Percentiles rank a stretch among this genome's conserved stretches.
phyloP scores from a whole-genome alignment of 2,329 filamentous ascomycete genomes.

The Beauveria sp. region DNA sequence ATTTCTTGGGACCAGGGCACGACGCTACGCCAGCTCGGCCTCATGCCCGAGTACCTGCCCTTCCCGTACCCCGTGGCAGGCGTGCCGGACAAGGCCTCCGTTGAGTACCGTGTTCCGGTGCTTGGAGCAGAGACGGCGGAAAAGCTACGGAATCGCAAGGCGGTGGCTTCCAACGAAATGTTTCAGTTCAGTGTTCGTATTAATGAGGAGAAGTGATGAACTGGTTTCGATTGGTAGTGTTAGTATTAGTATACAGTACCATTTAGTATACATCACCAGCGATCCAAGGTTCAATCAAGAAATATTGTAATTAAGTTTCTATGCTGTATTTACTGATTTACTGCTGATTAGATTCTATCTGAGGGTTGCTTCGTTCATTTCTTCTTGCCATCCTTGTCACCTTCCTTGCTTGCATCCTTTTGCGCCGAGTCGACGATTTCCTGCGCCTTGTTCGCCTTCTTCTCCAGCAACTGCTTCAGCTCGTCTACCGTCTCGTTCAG shows the following conservation, averaged over 20 bases:
- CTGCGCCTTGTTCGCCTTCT: constrained; percentile 48
- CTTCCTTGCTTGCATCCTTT: constrained; percentile 34
- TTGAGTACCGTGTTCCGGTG: constrained; percentile 26
- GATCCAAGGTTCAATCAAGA: too few relatives aligned
- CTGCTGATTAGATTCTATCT: not conserved
- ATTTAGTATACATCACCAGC: too few relatives aligned
- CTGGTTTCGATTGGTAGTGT: not conserved
- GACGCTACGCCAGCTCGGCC: constrained; percentile 46
- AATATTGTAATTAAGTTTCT: too few relatives aligned
- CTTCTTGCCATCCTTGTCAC: not conserved
- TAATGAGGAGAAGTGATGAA: not conserved
- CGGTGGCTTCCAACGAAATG: constrained; percentile 25
- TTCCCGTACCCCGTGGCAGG: constrained; percentile 1
- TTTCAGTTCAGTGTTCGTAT: constrained; percentile 16
- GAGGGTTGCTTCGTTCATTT: not conserved
- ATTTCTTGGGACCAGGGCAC: constrained; percentile 61
- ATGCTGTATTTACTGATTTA: not conserved
- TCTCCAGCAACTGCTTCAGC: constrained; percentile 55
- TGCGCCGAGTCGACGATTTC: constrained; percentile 50
- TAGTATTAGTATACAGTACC: too few relatives aligned
- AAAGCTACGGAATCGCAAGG: constrained; percentile 25
- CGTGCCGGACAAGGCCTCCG: not conserved
- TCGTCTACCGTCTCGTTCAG: constrained; percentile 62
- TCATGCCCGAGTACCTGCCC: constrained; percentile 27
- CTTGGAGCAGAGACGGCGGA: constrained; percentile 22